Evolutionary conservation across 2,329 filamentous ascomycete genomes (phyloP), one percentile per base, ranked within the genome.

Genomic region (Beauveria pseudobassiana): DNA sequence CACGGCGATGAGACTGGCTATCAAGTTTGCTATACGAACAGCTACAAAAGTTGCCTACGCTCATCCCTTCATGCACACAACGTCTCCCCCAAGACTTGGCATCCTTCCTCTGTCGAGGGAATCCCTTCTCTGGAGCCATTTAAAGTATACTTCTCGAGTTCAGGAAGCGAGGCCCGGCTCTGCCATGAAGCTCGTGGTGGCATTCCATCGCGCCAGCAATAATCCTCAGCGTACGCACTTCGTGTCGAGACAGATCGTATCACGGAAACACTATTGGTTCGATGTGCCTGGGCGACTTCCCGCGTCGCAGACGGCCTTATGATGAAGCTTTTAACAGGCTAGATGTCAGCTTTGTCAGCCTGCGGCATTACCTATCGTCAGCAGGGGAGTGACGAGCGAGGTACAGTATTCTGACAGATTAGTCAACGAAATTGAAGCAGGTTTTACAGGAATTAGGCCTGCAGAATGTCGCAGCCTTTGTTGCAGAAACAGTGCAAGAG

Each of bases 401-500:
- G 82, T 89, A 1, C 68, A 72, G 4, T 77, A 34, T 34, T 34
- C 30, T 34, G 12, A 34, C 30, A 34, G 84, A 22, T 78, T 90
- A n/a, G 83, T 82, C 3, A 71, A 79, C 18, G 87, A 91, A 70
- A 75, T 92, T 3, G 87, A 90, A 24, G 76, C 74, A 6, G 85
- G 65, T 90, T 91, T 66, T 76, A 82, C 65, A 74, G 22, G 80
- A 8, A 69, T 90, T 1, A 88, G 87, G 0, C 81, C 87, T n/a
- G 0, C 77, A 84, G 0, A 87, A 77, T 0, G 87, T 91, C 0
- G 87, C 83, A 63, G 88, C 86, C 1, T 90, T 91, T 67, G 80
- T 91, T 40, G 85, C 86, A 1, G 89, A 92, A 72, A 86, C 88
- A 0, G 79, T 91, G 6, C n/a, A 87, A 89, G 40, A 88, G 89